These are phyloP conservation scores for Schizothecium vesticola DNA, from an alignment of 495 filamentous ascomycete species.

Conservation along the genomic window DNA sequence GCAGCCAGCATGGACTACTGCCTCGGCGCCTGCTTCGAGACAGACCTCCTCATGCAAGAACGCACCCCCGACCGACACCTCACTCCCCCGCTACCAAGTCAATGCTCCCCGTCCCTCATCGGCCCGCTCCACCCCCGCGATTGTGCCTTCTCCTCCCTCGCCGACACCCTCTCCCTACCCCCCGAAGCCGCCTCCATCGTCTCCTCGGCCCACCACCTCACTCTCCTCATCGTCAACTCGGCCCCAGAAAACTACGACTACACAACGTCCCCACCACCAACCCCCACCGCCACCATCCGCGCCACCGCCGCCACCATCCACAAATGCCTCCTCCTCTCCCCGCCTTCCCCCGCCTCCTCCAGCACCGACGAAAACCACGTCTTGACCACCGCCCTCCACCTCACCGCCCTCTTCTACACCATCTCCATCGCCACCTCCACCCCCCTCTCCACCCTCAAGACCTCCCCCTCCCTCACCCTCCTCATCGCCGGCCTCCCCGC, in stretches of 20 bases:
- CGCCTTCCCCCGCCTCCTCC: neutral
- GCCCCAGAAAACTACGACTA: neutral
- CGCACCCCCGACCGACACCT: neutral
- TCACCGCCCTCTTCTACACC: constrained; percentile 6
- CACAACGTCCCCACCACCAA: neutral
- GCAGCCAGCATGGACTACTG: constrained; percentile 19
- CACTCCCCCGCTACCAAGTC: neutral
- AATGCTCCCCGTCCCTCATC: neutral
- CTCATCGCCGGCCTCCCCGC: neutral
- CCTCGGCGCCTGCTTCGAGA: constrained; percentile 20
- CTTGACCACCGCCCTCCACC: neutral
- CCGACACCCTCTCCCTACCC: neutral
- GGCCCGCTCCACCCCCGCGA: neutral
- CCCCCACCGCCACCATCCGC: neutral
- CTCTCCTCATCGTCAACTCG: neutral
- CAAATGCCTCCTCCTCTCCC: neutral
- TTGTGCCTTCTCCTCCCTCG: neutral
- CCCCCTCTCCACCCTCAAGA: constrained; percentile 7
- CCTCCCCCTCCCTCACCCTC: neutral
- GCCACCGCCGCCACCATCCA: neutral
- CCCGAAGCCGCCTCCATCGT: neutral
- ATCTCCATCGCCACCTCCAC: neutral
- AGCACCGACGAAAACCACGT: neutral
- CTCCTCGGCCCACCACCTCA: neutral
- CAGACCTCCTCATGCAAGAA: constrained; percentile 13